Conservation (phyloP, 2,329 filamentous ascomycete genomes). For the Trichoderma semiorbis region DNA sequence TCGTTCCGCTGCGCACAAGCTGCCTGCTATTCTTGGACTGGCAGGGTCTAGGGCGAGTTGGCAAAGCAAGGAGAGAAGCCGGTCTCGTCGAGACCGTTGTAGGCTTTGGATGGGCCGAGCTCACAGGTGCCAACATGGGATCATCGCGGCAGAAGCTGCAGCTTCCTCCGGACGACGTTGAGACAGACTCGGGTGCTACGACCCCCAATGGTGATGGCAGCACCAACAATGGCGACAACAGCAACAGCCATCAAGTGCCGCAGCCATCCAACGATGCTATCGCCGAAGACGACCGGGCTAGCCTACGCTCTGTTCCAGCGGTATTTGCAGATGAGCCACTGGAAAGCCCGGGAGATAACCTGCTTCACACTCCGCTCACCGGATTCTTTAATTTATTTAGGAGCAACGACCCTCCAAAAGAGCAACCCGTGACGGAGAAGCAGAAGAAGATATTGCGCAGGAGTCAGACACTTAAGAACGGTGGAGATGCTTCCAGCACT, state of each 20-base stretch:
- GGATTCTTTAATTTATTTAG: slow-evolving; percentile 74
- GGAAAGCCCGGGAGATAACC: slow-evolving; percentile 29
- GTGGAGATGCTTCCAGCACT: slow-evolving; percentile 26
- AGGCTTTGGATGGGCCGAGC: slow-evolving; percentile 90
- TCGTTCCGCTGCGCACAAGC: slow-evolving; percentile 90
- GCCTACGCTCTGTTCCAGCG: slow-evolving; percentile 45
- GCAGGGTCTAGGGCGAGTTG: slow-evolving; percentile 87
- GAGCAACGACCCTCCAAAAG: slow-evolving; percentile 49
- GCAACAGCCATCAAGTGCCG: slow-evolving; percentile 59
- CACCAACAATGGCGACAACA: slow-evolving; percentile 26
- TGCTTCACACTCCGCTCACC: slow-evolving; percentile 51
- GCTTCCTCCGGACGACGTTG: slow-evolving; percentile 35
- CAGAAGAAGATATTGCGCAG: slow-evolving; percentile 69
- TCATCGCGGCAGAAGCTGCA: slow-evolving; percentile 45
- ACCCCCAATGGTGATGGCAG: slow-evolving; percentile 27
- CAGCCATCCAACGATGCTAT: slow-evolving; percentile 65
- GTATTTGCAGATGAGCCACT: slow-evolving; percentile 27
- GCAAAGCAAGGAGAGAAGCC: slow-evolving; percentile 89
- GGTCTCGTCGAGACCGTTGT: slow-evolving; percentile 90
- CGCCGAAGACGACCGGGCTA: slow-evolving; percentile 62
- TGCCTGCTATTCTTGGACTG: slow-evolving; percentile 96
- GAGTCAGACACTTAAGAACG: slow-evolving; percentile 60
- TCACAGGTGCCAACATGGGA: slow-evolving; percentile 67
- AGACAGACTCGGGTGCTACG: slow-evolving; percentile 32
- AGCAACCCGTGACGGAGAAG: slow-evolving; percentile 52